Conservation (phyloP, 345 rosid species). For the Triadica sebifera region DNA sequence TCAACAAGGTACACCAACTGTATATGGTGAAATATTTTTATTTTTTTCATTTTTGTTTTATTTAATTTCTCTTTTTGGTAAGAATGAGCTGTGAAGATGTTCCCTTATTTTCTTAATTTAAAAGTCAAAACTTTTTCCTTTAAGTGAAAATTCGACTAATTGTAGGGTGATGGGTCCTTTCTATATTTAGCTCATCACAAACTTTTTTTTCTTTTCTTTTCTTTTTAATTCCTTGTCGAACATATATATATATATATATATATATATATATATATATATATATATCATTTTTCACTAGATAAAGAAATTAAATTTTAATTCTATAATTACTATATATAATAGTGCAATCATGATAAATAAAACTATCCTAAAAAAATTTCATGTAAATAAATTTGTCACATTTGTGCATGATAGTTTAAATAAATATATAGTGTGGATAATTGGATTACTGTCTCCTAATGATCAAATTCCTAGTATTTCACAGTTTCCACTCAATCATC, state of each 20-base stretch:
- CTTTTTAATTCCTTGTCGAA: background rate
- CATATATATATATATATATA: background rate
- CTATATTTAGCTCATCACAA: background rate
- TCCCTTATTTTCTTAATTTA: background rate
- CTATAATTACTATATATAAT: no score
- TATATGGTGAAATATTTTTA: background rate
- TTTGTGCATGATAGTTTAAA: no score
- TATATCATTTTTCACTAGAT: background rate
- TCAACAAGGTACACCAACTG: conserved; percentile 48
- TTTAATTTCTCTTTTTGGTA: background rate
- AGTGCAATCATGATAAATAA: no score
- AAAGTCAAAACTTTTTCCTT: background rate
- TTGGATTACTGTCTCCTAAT: no score
- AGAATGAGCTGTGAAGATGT: background rate
- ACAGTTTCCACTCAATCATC: no score
- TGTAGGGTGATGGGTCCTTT: background rate
- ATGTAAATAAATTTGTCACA: no score
- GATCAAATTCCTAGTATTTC: no score
- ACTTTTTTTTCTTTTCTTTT: background rate
- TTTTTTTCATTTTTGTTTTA: background rate
- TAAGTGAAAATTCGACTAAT: background rate
- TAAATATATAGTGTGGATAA: no score
- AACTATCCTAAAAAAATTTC: no score
- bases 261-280: no score
- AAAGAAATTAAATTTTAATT: background rate